Evolutionary conservation across 495 filamentous ascomycete species (phyloP), one percentile per base, ranked within the genome.

Genomic region (Xylaria palmicola): DNA sequence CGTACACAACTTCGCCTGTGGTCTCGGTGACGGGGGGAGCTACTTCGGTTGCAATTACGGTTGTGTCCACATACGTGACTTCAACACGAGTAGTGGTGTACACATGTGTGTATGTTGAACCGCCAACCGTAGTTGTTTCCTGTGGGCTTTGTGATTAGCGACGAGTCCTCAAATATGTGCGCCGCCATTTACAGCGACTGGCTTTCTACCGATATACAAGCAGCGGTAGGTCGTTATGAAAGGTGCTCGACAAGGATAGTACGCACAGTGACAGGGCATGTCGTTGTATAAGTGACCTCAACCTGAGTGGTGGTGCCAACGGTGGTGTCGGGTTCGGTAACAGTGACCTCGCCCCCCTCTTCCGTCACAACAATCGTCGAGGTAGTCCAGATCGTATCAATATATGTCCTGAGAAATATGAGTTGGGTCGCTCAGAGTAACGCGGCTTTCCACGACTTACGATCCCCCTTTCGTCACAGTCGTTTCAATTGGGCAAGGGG

Each of bases 51-150:
- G 64, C 68, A 49, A 65, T 34, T 17, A 70, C 34, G 0, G 70
- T 70, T 8, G 70, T 68, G n/a, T 72, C 62, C 13, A 70, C 34
- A 27, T 70, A 62, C 1, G 68, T 68, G 49, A 70, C 68, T 34
- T 62, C 65, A 20, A 72, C 68, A 47, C 68, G 68, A 61, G 77
- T 74, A 47, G 81, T 78, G 32, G 79, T 78, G 68, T 79, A 80
- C 64, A 74, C 75, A 26, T 65, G 22, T 1, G 64, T 66, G 8
- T 55, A 40, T 62, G 74, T 75, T 39, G 72, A 73, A 24, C 68
- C 65, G 27, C 60, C 45, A 36, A 77, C 68, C 48, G 68, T 36
- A 26, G 71, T 74, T 7, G 72, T 74, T 40, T 62, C 51, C 59
- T 61, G n/a, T 37, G 34, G 0, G 30, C 6, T 43, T 34, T 29